Evolutionary conservation across 345 rosid species (phyloP).

Genomic region (Conringia planisiliqua): DNA sequence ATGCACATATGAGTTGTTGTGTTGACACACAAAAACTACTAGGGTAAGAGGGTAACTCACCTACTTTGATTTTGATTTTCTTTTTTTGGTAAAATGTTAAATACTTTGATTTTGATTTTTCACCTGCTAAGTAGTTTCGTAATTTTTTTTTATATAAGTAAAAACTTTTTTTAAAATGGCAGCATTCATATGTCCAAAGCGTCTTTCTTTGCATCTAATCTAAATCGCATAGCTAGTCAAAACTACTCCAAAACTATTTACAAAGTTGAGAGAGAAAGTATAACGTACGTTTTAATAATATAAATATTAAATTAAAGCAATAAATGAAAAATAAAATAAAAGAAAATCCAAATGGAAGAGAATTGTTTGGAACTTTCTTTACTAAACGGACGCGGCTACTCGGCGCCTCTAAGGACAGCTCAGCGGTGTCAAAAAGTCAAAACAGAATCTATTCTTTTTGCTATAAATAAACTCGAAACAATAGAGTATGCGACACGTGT

Average conservation of each 20-base stretch:
- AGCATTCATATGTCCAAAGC: not conserved
- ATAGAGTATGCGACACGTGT: slow-evolving; percentile 19
- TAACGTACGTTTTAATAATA: not conserved
- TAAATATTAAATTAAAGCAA: not conserved
- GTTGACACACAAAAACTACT: too few species aligned
- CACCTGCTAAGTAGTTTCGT: not conserved
- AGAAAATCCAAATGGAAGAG: not conserved
- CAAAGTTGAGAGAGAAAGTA: not conserved
- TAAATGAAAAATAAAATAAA: not conserved
- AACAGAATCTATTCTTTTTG: slow-evolving; percentile 20
- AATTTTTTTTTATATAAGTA: not conserved
- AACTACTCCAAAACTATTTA: not conserved
- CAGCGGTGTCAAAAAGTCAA: slow-evolving; percentile 22
- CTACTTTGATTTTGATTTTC: not conserved
- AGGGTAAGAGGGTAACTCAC: not conserved
- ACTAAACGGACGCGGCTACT: slow-evolving; percentile 35
- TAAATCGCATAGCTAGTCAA: not conserved
- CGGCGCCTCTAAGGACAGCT: slow-evolving; percentile 26
- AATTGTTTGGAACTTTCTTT: slow-evolving; percentile 1
- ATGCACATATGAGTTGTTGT: not conserved
- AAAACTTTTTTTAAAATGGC: not conserved
- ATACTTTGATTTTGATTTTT: not conserved
- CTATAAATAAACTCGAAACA: not conserved
- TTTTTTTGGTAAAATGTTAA: too few species aligned
- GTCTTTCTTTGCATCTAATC: not conserved